phyloP scores from a whole-genome alignment of 345 rosid genomes.

The Sonneratia caseolaris region DNA sequence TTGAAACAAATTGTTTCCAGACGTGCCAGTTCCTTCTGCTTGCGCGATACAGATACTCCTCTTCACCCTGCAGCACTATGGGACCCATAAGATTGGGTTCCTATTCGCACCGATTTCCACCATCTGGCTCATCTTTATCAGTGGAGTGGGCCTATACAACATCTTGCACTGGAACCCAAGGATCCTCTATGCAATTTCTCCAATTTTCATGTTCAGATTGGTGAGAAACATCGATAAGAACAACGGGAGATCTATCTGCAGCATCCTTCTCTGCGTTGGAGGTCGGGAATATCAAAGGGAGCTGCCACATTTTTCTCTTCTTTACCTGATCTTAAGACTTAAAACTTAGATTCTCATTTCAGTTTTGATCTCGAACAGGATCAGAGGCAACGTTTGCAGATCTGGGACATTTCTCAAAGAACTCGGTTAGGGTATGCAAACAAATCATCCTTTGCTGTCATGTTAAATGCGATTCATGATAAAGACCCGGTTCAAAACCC shows the following conservation, averaged over 20 bases:
- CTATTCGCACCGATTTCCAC: slow-evolving; percentile 43
- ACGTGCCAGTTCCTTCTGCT: slow-evolving; percentile 43
- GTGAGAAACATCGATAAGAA: slow-evolving; percentile 14
- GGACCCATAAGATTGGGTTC: slow-evolving; percentile 42
- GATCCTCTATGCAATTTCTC: slow-evolving; percentile 35
- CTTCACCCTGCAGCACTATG: slow-evolving; percentile 49
- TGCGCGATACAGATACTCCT: slow-evolving; percentile 45
- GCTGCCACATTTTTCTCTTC: background rate
- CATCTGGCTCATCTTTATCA: slow-evolving; percentile 40
- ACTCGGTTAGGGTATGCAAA: slow-evolving; percentile 34
- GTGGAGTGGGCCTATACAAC: slow-evolving; percentile 46
- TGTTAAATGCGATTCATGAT: background rate
- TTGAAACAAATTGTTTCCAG: slow-evolving; percentile 16
- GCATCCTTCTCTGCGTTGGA: slow-evolving; percentile 49
- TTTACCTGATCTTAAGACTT: background rate
- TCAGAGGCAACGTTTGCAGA: slow-evolving; percentile 62
- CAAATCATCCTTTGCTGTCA: background rate
- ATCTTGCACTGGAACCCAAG: slow-evolving; percentile 19
- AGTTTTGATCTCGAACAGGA: slow-evolving; percentile 22
- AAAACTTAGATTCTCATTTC: background rate
- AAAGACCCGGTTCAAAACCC: background rate
- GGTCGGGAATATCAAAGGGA: slow-evolving; percentile 23
- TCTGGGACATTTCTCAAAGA: slow-evolving; percentile 56
- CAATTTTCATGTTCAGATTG: slow-evolving; percentile 33
- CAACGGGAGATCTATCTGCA: slow-evolving; percentile 38